phyloP scores from a whole-genome alignment of 2,329 filamentous ascomycete genomes.

The Lecanicillium sp. region DNA sequence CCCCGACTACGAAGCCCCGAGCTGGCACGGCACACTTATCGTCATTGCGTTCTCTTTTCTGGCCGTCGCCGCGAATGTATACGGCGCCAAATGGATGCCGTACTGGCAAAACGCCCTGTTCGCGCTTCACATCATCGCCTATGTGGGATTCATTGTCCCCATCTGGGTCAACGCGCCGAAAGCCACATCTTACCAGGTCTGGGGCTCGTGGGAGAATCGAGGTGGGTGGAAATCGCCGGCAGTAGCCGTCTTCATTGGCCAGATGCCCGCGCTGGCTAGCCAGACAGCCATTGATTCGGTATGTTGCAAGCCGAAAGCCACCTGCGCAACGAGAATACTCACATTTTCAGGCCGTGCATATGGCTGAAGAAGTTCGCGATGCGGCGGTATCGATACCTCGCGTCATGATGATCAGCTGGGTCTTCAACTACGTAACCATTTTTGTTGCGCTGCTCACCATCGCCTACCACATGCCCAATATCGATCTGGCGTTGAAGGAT shows the following conservation, averaged over 20 bases:
- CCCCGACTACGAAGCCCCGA: background rate
- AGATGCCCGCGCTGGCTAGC: constrained; percentile 1
- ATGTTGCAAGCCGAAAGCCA: background rate
- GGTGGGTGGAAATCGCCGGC: background rate
- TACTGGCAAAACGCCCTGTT: constrained; percentile 10
- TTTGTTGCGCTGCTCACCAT: constrained; percentile 9
- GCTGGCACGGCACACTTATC: constrained; percentile 5
- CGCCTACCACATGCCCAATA: constrained; percentile 13
- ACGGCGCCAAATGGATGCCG: constrained; percentile 1
- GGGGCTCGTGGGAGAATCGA: constrained; percentile 1
- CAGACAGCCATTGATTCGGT: constrained; percentile 7
- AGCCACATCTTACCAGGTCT: constrained; percentile 1
- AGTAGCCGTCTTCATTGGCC: constrained; percentile 1
- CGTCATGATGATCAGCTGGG: constrained; percentile 6
- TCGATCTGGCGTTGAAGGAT: constrained; percentile 8
- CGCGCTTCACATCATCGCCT: constrained; percentile 3
- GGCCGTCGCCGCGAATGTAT: background rate
- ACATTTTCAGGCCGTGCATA: constrained; percentile 2
- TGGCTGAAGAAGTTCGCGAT: constrained; percentile 7
- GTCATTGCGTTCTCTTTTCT: background rate
- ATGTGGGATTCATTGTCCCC: constrained; percentile 5
- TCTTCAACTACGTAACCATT: constrained; percentile 9
- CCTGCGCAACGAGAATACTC: background rate
- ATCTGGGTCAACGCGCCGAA: constrained; percentile 5
- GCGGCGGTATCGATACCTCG: constrained; percentile 2